These are phyloP conservation scores for Mallotus japonicus DNA, from an alignment of 441 rosid species.

Conservation along the genomic window DNA sequence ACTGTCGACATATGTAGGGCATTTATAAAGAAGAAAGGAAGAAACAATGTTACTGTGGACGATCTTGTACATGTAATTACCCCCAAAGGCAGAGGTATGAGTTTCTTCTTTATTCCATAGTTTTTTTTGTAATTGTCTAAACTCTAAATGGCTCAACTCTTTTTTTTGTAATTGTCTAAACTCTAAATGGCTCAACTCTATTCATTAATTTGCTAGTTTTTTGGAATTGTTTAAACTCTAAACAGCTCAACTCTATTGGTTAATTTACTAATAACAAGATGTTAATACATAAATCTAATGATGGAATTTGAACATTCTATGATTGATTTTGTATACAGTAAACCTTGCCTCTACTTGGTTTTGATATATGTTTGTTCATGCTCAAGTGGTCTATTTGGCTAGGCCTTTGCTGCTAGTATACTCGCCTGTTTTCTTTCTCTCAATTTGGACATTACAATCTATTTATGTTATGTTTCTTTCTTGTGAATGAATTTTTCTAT, in stretches of 20 bases:
- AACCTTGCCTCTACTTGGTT: background rate
- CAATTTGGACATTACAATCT: background rate
- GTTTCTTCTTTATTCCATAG: background rate
- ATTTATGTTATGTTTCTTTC: background rate
- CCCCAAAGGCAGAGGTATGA: slow-evolving; percentile 82
- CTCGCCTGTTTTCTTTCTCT: background rate
- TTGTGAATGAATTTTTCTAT: background rate
- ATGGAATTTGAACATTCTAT: background rate
- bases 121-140: background rate
- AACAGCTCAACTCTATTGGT: background rate
- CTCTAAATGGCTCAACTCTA: too few relatives aligned
- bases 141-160: too few relatives aligned
- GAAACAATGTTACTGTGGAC: slow-evolving; percentile 76
- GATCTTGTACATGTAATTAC: slow-evolving; percentile 77
- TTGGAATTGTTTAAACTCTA: background rate
- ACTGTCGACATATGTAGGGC: slow-evolving; percentile 41
- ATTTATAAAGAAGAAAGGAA: slow-evolving; percentile 72
- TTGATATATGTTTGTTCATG: background rate
- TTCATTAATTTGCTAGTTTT: too few relatives aligned
- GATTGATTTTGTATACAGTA: background rate
- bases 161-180: too few relatives aligned
- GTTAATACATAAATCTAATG: background rate
- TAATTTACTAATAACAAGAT: background rate
- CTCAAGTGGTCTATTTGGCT: background rate
- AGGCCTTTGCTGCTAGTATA: background rate